These are phyloP conservation scores for Lasiosphaeris hirsuta DNA, from an alignment of 495 filamentous ascomycete genomes.

Conservation along the genomic window DNA sequence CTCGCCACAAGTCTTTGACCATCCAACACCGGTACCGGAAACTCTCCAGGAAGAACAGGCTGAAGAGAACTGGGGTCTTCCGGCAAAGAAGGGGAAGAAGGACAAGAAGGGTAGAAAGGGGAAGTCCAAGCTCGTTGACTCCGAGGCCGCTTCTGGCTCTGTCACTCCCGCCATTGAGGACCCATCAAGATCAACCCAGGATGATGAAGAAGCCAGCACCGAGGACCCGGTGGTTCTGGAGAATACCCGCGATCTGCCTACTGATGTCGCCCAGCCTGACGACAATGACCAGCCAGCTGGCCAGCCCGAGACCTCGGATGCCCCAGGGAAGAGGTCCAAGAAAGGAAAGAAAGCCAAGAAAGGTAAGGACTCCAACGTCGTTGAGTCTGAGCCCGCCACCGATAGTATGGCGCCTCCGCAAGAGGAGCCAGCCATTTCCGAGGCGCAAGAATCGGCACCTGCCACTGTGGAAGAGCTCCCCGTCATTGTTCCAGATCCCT, in stretches of 20 bases:
- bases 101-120: constrained; percentile 38
- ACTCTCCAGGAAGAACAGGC: background rate
- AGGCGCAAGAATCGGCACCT: background rate
- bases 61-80: constrained; percentile 8
- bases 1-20: background rate
- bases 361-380: background rate
- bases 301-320: background rate
- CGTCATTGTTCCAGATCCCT: background rate
- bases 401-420: background rate
- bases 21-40: background rate
- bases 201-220: background rate
- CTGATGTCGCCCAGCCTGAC: background rate
- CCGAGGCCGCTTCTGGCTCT: background rate
- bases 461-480: background rate
- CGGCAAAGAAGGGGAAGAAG: constrained; percentile 20
- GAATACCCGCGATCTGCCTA: background rate
- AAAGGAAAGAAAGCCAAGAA: constrained; percentile 30
- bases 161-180: background rate
- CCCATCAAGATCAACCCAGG: background rate
- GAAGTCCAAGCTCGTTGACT: constrained; percentile 17
- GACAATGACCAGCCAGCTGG: background rate
- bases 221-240: too few relatives aligned
- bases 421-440: background rate
- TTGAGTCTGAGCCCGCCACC: background rate
- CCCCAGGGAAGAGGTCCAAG: constrained; percentile 23